These are phyloP conservation scores for Talaromyces stipitatus DNA, from an alignment of 495 filamentous ascomycete genomes.

Conservation along the genomic window DNA sequence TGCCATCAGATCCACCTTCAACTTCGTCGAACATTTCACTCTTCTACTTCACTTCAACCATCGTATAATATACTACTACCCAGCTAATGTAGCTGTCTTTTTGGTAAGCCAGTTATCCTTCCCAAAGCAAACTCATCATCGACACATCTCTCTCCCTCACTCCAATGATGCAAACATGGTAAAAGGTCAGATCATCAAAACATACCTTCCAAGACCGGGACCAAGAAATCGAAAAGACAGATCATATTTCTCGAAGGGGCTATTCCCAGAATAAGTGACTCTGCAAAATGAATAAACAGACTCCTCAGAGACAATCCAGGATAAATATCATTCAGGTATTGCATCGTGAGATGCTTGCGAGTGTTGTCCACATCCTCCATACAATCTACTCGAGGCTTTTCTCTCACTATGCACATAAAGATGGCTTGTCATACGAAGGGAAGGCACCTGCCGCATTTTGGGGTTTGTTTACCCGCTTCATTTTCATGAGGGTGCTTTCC, in stretches of 20 bases:
- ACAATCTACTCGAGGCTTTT: background rate
- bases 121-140: background rate
- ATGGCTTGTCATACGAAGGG: background rate
- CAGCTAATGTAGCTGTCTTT: background rate
- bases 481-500: constrained; percentile 30
- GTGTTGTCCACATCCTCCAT: background rate
- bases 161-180: constrained; percentile 55
- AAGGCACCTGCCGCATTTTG: constrained; percentile 27
- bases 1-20: background rate
- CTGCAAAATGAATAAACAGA: background rate
- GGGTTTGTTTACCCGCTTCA: constrained; percentile 40
- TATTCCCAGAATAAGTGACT: background rate
- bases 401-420: constrained; percentile 19
- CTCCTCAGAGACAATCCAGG: background rate
- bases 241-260: constrained; percentile 5
- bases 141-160: constrained; percentile 6
- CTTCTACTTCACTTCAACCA: background rate
- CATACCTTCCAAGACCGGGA: constrained; percentile 14
- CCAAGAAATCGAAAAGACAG: constrained; percentile 15
- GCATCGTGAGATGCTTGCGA: background rate
- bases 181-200: constrained; percentile 54
- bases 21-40: background rate
- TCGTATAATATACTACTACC: background rate
- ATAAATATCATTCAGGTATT: background rate
- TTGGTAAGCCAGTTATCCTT: background rate